These are phyloP conservation scores for Geotrichum australiense DNA, from an alignment of 1,139 yeast species.

Conservation along the genomic window DNA sequence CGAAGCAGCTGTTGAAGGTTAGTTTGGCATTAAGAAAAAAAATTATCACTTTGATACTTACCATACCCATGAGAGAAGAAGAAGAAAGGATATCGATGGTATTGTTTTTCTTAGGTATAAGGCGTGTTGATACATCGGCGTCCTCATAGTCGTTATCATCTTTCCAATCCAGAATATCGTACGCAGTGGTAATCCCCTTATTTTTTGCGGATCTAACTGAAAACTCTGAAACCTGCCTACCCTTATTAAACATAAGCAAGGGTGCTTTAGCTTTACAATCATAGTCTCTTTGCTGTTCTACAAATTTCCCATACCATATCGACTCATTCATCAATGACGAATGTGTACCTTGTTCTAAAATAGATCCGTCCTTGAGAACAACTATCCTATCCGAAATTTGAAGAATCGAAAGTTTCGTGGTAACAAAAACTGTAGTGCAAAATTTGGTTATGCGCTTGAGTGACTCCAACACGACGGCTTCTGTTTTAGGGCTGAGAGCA, in stretches of 20 bases:
- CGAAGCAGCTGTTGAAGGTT: constrained; percentile 19
- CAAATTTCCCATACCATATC: constrained; percentile 34
- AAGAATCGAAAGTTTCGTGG: constrained; percentile 71
- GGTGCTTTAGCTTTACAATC: constrained; percentile 15
- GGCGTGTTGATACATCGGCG: neutral
- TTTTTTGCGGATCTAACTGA: constrained; percentile 8
- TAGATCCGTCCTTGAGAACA: constrained; percentile 38
- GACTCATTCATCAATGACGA: constrained; percentile 30
- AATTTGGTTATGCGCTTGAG: constrained; percentile 53
- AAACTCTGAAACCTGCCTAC: constrained; percentile 11
- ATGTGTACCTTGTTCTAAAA: constrained; percentile 41
- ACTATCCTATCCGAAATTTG: constrained; percentile 43
- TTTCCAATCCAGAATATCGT: constrained; percentile 16
- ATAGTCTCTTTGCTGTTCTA: constrained; percentile 32
- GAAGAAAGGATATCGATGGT: constrained; percentile 7
- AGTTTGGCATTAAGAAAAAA: neutral
- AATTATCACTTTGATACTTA: constrained; percentile 10
- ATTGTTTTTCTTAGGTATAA: neutral
- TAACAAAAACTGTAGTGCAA: constrained; percentile 65
- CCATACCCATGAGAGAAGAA: constrained; percentile 21
- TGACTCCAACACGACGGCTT: constrained; percentile 44
- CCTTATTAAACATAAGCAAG: constrained; percentile 14
- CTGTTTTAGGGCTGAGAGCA: constrained; percentile 64
- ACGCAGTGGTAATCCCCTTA: constrained; percentile 8
- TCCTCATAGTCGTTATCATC: constrained; percentile 13